phyloP scores from a whole-genome alignment of 495 filamentous ascomycete genomes.

The Aspergillus coremiiformis region DNA sequence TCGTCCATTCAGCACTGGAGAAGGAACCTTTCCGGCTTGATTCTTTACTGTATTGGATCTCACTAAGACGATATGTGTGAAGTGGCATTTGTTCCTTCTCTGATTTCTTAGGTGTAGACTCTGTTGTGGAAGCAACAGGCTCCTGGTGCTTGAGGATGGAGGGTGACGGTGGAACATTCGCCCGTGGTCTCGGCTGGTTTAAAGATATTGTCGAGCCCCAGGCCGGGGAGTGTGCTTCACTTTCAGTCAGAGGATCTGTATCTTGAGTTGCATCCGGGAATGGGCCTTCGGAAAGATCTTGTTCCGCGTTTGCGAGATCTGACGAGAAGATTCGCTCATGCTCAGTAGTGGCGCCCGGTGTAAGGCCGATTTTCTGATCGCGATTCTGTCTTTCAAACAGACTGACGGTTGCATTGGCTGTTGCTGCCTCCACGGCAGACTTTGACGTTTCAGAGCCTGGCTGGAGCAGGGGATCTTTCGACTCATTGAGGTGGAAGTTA shows the following conservation, averaged over 20 bases:
- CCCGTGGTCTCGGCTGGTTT: constrained; percentile 68
- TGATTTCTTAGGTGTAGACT: constrained; percentile 19
- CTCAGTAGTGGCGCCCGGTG: constrained; percentile 54
- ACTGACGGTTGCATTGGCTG: constrained; percentile 30
- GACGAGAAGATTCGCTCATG: constrained; percentile 54
- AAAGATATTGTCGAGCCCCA: constrained; percentile 60
- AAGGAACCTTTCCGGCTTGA: constrained; percentile 51
- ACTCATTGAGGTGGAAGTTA: constrained; percentile 52
- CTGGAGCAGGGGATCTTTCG: constrained; percentile 19
- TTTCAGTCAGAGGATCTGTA: constrained; percentile 28
- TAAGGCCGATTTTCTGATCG: constrained; percentile 30
- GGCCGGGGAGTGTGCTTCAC: constrained; percentile 40
- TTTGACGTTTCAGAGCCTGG: constrained; percentile 30
- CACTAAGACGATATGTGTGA: constrained; percentile 1
- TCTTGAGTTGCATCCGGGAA: constrained; percentile 19
- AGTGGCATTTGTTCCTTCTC: constrained; percentile 13
- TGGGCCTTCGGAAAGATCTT: constrained; percentile 27
- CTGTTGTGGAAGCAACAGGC: constrained; percentile 29
- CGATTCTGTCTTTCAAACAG: constrained; percentile 36
- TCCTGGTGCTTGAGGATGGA: constrained; percentile 64
- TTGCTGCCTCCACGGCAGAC: constrained; percentile 20
- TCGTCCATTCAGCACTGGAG: constrained; percentile 65
- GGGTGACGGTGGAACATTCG: constrained; percentile 59
- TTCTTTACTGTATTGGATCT: constrained; percentile 1
- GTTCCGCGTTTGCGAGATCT: constrained; percentile 26